These are phyloP conservation scores for Bruguiera sexangula DNA, from an alignment of 345 rosid genomes.

Conservation along the genomic window DNA sequence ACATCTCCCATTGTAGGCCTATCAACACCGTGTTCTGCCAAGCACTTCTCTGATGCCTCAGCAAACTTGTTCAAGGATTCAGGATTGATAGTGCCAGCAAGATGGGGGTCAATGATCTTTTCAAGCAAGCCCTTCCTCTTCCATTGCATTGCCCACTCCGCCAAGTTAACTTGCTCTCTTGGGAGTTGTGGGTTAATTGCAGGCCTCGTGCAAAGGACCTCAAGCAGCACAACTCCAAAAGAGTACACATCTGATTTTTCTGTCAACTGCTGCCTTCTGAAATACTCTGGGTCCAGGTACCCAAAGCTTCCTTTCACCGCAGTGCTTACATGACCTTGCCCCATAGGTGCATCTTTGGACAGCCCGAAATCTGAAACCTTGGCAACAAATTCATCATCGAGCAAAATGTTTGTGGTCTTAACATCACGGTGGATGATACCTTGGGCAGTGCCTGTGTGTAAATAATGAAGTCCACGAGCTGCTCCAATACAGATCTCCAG, in stretches of 20 bases:
- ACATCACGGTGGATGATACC: constrained; percentile 17
- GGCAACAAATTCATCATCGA: constrained; percentile 5
- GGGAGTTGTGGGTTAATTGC: constrained; percentile 5
- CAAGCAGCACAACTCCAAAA: constrained; percentile 6
- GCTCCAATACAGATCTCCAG: constrained; percentile 16
- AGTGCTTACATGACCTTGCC: constrained; percentile 9
- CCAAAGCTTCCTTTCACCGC: constrained; percentile 15
- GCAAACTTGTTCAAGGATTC: constrained; percentile 9
- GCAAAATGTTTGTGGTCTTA: constrained; percentile 12
- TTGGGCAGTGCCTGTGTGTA: constrained; percentile 8
- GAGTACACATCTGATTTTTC: background rate
- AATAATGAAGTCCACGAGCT: constrained; percentile 9
- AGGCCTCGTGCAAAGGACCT: constrained; percentile 10
- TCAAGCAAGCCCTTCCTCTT: constrained; percentile 11
- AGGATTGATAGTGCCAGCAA: constrained; percentile 5
- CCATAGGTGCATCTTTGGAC: constrained; percentile 7
- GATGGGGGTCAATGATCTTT: constrained; percentile 5
- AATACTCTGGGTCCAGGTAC: constrained; percentile 9
- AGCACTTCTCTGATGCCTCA: constrained; percentile 14
- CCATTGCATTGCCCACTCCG: constrained; percentile 16
- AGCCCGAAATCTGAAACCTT: constrained; percentile 15
- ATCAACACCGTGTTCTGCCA: constrained; percentile 10
- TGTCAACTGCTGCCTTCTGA: constrained; percentile 7
- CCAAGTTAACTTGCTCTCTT: constrained; percentile 12
- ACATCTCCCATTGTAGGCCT: constrained; percentile 14